Evolutionary conservation across 73 alveolate species (phyloP), one percentile per base, ranked within the genome.

Genomic region (Stentor roeselii): DNA sequence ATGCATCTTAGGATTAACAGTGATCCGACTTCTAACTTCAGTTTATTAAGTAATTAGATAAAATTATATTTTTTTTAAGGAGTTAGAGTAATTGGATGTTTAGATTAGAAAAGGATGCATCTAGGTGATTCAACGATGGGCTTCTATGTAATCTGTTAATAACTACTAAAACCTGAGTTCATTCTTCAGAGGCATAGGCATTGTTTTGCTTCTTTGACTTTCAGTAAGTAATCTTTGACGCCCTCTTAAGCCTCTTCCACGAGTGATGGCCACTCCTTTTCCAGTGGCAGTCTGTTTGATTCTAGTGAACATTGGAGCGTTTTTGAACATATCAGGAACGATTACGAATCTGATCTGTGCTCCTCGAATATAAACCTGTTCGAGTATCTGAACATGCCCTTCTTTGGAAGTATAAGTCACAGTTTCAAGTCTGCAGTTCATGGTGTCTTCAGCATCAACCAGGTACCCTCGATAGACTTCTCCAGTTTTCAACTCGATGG

Each of bases 391-490:
- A 31, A 90, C 95, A 82, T 94, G 94, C 32, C 99, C 99, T 87
- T 95, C 99, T 84, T 93, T 92, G 30, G 96, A 91, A 39, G 97
- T 95, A 91, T 94, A 95, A 75, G 94, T 87, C 4, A 97, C 99
- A 85, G 96, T 98, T 86, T 97, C 99, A 58, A 97, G 90, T 82
- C 99, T 84, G 84, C 93, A 94, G 87, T 97, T 97, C 99, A 97
- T 97, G 4, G 99, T 95, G 86, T 97, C 99, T 89, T 97, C 99
- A 42, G 99, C 98, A 87, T 95, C 99, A 88, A 97, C 97, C 87
- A 97, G 86, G 82, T 97, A 97, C 34, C 99, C 99, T 78, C 98
- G 82, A 87, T 92, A 97, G 83, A 92, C 86, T 84, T 95, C 99
- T n/a, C 98, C 95, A 37, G 98, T 88, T 88, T 97, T 97, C 27